A percentile compares a stretch with the other conserved stretches of the same genome.
Conservation (phyloP, 306 rosid species). For the Lathyrus aphaca region DNA sequence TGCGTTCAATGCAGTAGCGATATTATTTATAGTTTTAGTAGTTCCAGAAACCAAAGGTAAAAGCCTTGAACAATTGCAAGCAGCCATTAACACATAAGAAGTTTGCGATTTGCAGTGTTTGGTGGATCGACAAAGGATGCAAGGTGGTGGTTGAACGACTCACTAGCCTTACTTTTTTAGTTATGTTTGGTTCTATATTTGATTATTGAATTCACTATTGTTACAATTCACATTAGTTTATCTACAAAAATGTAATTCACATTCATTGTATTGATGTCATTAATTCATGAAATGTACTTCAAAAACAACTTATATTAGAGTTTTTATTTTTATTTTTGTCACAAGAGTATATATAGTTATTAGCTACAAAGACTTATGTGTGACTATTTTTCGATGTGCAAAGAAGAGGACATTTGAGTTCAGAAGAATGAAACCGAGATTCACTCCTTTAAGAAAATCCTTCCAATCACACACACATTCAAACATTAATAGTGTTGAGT, state of each 20-base stretch:
- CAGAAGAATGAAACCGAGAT: too few relatives aligned
- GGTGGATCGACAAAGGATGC: neutral
- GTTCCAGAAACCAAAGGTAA: constrained; percentile 93
- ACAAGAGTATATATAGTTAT: too few relatives aligned
- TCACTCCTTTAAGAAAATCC: too few relatives aligned
- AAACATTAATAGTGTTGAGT: too few relatives aligned
- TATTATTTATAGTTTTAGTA: constrained; percentile 58
- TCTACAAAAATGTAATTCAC: neutral
- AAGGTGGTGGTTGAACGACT: constrained; percentile 5
- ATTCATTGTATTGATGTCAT: neutral
- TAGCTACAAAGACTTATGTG: too few relatives aligned
- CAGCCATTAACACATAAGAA: constrained; percentile 60
- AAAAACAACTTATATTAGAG: too few relatives aligned
- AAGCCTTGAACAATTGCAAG: constrained; percentile 88
- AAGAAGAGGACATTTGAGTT: too few relatives aligned
- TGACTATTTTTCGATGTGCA: too few relatives aligned
- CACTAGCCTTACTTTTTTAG: neutral
- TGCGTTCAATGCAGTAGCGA: constrained; percentile 61
- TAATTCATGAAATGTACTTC: too few relatives aligned
- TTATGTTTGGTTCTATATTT: constrained; percentile 23
- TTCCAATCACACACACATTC: too few relatives aligned
- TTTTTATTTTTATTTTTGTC: too few relatives aligned
- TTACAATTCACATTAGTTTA: too few relatives aligned
- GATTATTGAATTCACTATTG: neutral
- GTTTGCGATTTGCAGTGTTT: constrained; percentile 7